Evolutionary conservation across 331 rosid genomes (phyloP), one percentile per base, ranked within the genome.

Genomic region (Malus hybrid): DNA sequence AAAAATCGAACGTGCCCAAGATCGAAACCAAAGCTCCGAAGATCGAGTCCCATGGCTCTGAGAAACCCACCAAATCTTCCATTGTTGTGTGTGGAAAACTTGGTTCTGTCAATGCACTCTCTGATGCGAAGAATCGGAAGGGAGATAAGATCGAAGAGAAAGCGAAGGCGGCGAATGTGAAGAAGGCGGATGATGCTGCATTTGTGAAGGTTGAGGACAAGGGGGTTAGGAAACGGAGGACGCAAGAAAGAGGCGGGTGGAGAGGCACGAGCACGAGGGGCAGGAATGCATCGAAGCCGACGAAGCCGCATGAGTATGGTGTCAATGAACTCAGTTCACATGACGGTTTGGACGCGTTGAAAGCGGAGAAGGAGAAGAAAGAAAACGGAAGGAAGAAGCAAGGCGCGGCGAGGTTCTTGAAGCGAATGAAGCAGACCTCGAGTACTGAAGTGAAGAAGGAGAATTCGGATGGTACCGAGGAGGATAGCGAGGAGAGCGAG

Each of bases 341-440:
- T 32, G 90, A 79, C 10, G 80, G 80, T 30, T 22, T 82, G 60
- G 87, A 76, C 50, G 82, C 55, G 46, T 80, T 66, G 34, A 58
- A 71, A 57, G 57, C 57, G 20, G 57, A 70, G 75, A 58, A 36
- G 55, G 88, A 78, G 32, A 84, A 79, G 81, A 87, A 74, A 73
- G 85, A 79, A 68, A 65, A 28, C 4, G 73, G n/a, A 5, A 82
- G 73, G 80, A 84, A 80, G 82, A 87, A 73, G 82, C 80, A 75
- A 52, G 88, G 88, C 0, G 87, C 82, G 0, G 91, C 76, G 10
- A 78, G 83, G 30, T 84, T 87, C 68, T 78, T 87, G 82, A 84
- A 78, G 82, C 78, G 91, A 70, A 82, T 87, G 78, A 84, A 72
- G 60, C 86, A 80, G 68, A 84, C 75, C 71, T 82, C 85, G 3